phyloP scores from a whole-genome alignment of 805 yeast genomes.

The Sungouiella thailandica region DNA sequence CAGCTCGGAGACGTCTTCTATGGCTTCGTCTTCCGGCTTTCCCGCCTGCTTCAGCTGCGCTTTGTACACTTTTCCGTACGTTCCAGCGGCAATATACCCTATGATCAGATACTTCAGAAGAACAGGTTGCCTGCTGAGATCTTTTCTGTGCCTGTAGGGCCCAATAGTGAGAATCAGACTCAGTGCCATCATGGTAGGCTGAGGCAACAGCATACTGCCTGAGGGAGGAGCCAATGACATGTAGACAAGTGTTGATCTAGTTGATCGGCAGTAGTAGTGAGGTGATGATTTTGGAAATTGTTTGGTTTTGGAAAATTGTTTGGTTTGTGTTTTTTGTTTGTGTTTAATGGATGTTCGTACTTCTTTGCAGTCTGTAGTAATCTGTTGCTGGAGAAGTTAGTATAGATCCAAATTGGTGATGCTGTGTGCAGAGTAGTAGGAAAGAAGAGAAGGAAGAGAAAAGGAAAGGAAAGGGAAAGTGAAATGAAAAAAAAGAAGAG shows the following conservation, averaged over 20 bases:
- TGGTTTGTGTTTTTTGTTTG: too few species aligned
- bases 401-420: too few species aligned
- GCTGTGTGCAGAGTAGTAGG: too few species aligned
- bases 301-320: too few species aligned
- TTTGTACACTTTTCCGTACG: slow-evolving; percentile 93
- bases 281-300: too few species aligned
- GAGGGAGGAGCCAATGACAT: background rate
- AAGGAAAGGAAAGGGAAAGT: too few species aligned
- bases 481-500: too few species aligned
- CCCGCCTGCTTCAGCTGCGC: slow-evolving; percentile 48
- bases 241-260: background rate
- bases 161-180: slow-evolving; percentile 37
- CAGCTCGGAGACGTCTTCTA: slow-evolving; percentile 2
- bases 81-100: slow-evolving; percentile 98
- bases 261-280: too few species aligned
- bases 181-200: slow-evolving; percentile 32
- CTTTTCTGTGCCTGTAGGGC: slow-evolving; percentile 49
- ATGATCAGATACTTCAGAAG: slow-evolving; percentile 80
- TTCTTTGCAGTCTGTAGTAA: too few species aligned
- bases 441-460: too few species aligned
- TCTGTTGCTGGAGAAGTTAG: too few species aligned
- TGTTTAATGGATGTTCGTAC: too few species aligned
- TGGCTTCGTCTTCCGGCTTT: slow-evolving; percentile 10
- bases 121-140: slow-evolving; percentile 63
- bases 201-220: slow-evolving; percentile 10